Base-by-base conservation (phyloP, 108 stramenopile species). In the Discostella stelligeroides region DNA sequence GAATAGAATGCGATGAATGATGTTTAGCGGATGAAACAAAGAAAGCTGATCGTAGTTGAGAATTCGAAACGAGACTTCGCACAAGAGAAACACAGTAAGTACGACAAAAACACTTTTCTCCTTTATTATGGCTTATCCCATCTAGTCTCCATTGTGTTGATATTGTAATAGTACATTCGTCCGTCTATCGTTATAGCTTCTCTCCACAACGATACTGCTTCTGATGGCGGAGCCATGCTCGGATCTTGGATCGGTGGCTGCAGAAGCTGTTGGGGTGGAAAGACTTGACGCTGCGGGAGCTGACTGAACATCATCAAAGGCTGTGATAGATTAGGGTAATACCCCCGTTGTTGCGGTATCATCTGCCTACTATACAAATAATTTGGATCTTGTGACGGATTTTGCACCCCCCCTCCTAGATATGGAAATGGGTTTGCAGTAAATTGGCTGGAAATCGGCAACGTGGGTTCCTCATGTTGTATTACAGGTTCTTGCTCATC, bases 111-210 rank as follows among this genome's bases (percentile, higher is more conserved):
- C 1, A 1, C 43, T n/a, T 10, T 4, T 45, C 1, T n/a, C 43
- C 2, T 45, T 17, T 17, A 13, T n/a, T 13, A 4, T 45, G 43
- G 43, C 1, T 13, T 13, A 10, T 45, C 43, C 57, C 57, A 58
- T 58, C 34, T 34, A 20, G 57, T 41, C 34, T 58, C 57, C 30
- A 41, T 18, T 37, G 57, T 58, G 9, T 58, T 40, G 29, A 37
- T 20, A 41, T 58, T 58, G 18, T 58, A 58, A 37, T 58, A 58
- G 34, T 58, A 58, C 10, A 58, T 17, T 37, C 57, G 38, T 9
- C 57, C 57, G 18, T 58, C 57, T 28, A 13, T 17, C 3, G 57
- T 40, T 15, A 34, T 58, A 1, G 57, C 38, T 20, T 0, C 37
- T 28, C 37, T 41, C 57, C 57, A 58, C n/a, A 28, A 17, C 4